Evolutionary conservation across 129 eudicot genomes (phyloP).

Genomic region (Escallonia rubra): DNA sequence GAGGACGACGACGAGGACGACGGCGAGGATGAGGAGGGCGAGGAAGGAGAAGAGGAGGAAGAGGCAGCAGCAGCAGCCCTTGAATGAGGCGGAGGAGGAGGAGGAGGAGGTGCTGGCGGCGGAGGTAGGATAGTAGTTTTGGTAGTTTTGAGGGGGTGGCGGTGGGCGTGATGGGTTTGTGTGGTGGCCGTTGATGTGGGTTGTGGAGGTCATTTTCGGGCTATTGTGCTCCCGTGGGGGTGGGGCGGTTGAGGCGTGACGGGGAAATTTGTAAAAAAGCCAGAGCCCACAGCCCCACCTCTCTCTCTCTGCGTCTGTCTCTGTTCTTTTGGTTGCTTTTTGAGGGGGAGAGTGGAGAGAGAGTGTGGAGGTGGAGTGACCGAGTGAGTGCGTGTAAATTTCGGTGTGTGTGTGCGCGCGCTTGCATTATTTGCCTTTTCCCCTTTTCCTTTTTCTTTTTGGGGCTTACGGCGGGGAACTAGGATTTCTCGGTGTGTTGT

Average conservation of each 20-base stretch:
- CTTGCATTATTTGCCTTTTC: too few species aligned
- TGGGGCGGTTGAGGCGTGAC: background rate
- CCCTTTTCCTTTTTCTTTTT: too few species aligned
- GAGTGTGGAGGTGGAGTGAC: background rate
- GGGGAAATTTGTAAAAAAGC: background rate
- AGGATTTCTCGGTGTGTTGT: too few species aligned
- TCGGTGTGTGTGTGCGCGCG: too few species aligned
- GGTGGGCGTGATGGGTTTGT: slow-evolving; percentile 23
- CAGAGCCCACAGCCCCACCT: slow-evolving; percentile 8
- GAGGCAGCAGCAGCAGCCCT: slow-evolving; percentile 97
- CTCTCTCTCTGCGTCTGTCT: background rate
- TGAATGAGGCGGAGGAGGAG: slow-evolving; percentile 67
- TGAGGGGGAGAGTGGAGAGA: background rate
- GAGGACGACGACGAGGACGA: slow-evolving; percentile 66
- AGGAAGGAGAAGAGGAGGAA: slow-evolving; percentile 88
- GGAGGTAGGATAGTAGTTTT: slow-evolving; percentile 35
- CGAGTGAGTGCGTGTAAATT: too few species aligned
- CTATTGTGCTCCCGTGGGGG: slow-evolving; percentile 7
- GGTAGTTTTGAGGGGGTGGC: slow-evolving; percentile 13
- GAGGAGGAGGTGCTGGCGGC: slow-evolving; percentile 18
- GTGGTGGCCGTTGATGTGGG: slow-evolving; percentile 15
- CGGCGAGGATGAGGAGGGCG: slow-evolving; percentile 69
- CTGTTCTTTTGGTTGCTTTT: background rate
- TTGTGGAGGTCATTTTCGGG: slow-evolving; percentile 15
- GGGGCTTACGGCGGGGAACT: too few species aligned